Conservation (phyloP, 306 rosid species). For the Sesbania bispinosa region DNA sequence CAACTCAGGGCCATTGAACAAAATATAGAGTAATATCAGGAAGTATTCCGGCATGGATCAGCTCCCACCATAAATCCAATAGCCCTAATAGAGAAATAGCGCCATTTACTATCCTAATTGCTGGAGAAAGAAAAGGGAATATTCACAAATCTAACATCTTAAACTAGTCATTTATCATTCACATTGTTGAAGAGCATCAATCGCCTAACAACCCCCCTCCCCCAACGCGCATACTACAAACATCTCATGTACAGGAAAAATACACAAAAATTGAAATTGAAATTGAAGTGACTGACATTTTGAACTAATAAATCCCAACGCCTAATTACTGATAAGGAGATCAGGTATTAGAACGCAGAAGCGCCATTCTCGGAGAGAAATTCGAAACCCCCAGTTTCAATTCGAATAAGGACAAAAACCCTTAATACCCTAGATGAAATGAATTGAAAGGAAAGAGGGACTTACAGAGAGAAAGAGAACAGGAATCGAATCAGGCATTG, state of each 20-base stretch:
- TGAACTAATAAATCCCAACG: background rate
- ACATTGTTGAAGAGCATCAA: too few relatives aligned
- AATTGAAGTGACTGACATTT: background rate
- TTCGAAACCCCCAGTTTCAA: background rate
- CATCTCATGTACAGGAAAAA: background rate
- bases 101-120: background rate
- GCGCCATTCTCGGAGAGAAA: too few relatives aligned
- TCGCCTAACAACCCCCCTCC: too few relatives aligned
- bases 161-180: too few relatives aligned
- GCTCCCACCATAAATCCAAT: background rate
- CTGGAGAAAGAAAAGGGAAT: background rate
- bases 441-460: background rate
- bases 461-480: slow-evolving; percentile 2
- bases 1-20: background rate
- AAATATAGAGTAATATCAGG: background rate
- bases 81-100: too few relatives aligned
- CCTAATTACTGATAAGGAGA: background rate
- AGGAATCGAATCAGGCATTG: slow-evolving; percentile 40
- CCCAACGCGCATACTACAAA: too few relatives aligned
- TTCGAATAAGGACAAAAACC: too few relatives aligned
- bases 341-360: too few relatives aligned
- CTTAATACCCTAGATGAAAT: slow-evolving; percentile 16
- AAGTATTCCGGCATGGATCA: background rate
- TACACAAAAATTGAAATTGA: background rate
- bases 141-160: background rate